Conservation (phyloP, 768 basidiomycete genomes). For the Leucocoprinus leucothites region DNA sequence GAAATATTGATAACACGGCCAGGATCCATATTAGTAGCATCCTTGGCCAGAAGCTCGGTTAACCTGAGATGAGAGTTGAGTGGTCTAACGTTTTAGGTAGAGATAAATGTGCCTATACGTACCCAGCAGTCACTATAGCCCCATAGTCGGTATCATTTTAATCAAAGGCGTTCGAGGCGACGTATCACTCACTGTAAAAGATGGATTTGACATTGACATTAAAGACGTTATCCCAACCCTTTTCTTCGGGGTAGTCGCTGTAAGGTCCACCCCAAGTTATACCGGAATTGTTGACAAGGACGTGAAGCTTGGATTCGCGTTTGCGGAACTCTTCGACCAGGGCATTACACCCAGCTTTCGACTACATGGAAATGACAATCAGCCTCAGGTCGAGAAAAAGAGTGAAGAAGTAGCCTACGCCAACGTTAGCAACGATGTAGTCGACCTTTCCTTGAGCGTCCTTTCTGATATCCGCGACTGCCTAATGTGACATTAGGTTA, state of each 20-base stretch:
- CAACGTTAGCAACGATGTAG: constrained; percentile 74
- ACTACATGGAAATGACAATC: constrained; percentile 32
- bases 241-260: constrained; percentile 70
- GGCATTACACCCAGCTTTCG: constrained; percentile 75
- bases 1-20: constrained; percentile 83
- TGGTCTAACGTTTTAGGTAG: not conserved
- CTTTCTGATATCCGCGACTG: constrained; percentile 58
- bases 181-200: constrained; percentile 62
- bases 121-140: constrained; percentile 51
- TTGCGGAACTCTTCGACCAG: constrained; percentile 67
- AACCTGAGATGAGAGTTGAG: constrained; percentile 29
- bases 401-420: constrained; percentile 39
- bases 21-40: constrained; percentile 59
- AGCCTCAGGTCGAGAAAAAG: not conserved
- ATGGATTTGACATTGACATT: constrained; percentile 83
- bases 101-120: constrained; percentile 11
- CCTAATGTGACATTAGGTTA: constrained; percentile 26
- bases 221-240: constrained; percentile 84
- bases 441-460: constrained; percentile 57
- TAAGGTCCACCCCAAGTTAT: constrained; percentile 75
- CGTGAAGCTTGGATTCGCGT: constrained; percentile 70
- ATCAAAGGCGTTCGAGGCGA: constrained; percentile 5
- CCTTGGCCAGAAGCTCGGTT: constrained; percentile 63
- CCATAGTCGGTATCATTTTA: not conserved
- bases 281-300: constrained; percentile 84